These are phyloP conservation scores for Rhizopogon sp. DNA, from an alignment of 768 basidiomycete species.

Conservation along the genomic window DNA sequence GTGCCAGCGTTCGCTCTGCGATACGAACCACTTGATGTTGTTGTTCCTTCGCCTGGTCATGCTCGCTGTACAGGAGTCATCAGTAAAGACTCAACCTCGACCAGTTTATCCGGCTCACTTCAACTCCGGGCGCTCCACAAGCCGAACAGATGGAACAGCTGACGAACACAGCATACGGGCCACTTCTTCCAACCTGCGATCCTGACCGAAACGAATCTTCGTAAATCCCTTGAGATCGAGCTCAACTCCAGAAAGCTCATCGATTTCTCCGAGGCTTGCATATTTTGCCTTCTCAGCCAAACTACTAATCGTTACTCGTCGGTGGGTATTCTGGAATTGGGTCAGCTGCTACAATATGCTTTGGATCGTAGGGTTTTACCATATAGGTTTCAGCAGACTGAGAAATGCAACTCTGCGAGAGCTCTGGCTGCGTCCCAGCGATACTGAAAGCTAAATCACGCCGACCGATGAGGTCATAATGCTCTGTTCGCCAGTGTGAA, in stretches of 20 bases:
- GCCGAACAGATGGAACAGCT: conserved; percentile 57
- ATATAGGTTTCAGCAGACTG: conserved; percentile 30
- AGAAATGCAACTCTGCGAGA: conserved; percentile 23
- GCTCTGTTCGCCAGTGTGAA: conserved; percentile 56
- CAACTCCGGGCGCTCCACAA: conserved; percentile 62
- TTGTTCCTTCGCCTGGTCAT: conserved; percentile 82
- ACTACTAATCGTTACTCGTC: conserved; percentile 46
- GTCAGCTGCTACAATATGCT: background rate
- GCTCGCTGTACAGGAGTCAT: conserved; percentile 52
- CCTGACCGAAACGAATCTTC: conserved; percentile 84
- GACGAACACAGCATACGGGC: conserved; percentile 87
- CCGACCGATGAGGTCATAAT: conserved; percentile 28
- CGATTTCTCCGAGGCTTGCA: conserved; percentile 50
- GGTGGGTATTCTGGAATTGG: conserved; percentile 40
- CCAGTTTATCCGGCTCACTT: conserved; percentile 40
- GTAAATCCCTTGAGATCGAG: conserved; percentile 70
- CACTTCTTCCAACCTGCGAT: conserved; percentile 87
- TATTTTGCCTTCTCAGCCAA: conserved; percentile 47
- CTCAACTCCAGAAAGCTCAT: conserved; percentile 65
- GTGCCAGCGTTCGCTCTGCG: conserved; percentile 82
- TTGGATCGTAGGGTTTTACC: conserved; percentile 7
- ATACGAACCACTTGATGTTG: conserved; percentile 77
- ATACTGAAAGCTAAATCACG: conserved; percentile 28
- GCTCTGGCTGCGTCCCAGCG: conserved; percentile 23
- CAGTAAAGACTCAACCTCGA: background rate